These are phyloP conservation scores for Penicillium sp. DNA, from an alignment of 2,329 filamentous ascomycete genomes.

Conservation along the genomic window DNA sequence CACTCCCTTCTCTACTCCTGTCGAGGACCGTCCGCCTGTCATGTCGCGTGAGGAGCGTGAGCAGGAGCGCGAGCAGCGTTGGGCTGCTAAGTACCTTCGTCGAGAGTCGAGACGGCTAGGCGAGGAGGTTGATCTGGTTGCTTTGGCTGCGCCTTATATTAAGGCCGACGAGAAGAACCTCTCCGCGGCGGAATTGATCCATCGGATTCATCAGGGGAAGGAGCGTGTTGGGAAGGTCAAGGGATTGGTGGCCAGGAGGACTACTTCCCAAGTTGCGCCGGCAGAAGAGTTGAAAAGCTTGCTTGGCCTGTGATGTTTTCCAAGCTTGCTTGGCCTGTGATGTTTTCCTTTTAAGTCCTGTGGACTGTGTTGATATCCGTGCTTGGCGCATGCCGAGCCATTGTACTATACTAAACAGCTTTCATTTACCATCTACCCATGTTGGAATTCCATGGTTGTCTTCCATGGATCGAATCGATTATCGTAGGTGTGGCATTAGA, in stretches of 20 bases:
- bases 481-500: constrained; percentile 9
- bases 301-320: constrained; percentile 1
- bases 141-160: constrained; percentile 26
- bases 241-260: constrained; percentile 25
- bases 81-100: constrained; percentile 30
- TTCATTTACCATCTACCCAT: constrained; percentile 10
- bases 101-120: constrained; percentile 26
- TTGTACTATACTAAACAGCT: constrained; percentile 21
- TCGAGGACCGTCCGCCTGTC: constrained; percentile 36
- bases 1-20: constrained; percentile 35
- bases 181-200: constrained; percentile 25
- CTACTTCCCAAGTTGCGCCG: constrained; percentile 3
- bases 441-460: neutral
- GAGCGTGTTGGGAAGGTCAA: constrained; percentile 23
- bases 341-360: constrained; percentile 4
- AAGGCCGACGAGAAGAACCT: constrained; percentile 6
- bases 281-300: constrained; percentile 1
- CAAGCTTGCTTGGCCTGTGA: neutral
- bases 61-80: constrained; percentile 26
- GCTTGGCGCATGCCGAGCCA: constrained; percentile 15
- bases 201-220: constrained; percentile 16
- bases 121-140: constrained; percentile 15
- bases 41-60: constrained; percentile 34
- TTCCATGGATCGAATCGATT: neutral
- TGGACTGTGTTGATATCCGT: constrained; percentile 12